A percentile compares a stretch with the other conserved stretches of the same genome.
These are phyloP conservation scores for Chaetomium tenue DNA, from an alignment of 495 filamentous ascomycete species.

Conservation along the genomic window DNA sequence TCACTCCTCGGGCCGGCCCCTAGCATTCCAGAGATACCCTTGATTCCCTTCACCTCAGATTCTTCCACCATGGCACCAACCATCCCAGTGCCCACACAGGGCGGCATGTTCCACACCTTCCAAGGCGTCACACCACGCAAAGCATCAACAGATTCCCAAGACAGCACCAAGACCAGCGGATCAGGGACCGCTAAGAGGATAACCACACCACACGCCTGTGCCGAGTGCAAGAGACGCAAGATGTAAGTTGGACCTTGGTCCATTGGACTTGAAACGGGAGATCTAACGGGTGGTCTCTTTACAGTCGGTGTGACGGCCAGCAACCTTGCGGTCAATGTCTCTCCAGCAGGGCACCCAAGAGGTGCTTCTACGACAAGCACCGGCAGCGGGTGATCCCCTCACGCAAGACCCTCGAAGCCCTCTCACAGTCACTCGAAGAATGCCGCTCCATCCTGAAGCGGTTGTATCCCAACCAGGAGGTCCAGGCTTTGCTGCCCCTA, in stretches of 20 bases:
- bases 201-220: slow-evolving; percentile 58
- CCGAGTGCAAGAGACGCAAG: slow-evolving; percentile 59
- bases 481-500: slow-evolving; percentile 50
- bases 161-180: slow-evolving; percentile 45
- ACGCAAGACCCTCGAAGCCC: slow-evolving; percentile 57
- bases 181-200: slow-evolving; percentile 48
- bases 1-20: slow-evolving; percentile 2
- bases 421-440: slow-evolving; percentile 58
- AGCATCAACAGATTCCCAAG: slow-evolving; percentile 46
- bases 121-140: slow-evolving; percentile 52
- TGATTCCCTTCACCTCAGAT: background rate
- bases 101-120: slow-evolving; percentile 56
- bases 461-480: slow-evolving; percentile 54
- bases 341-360: slow-evolving; percentile 55
- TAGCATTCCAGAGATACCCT: slow-evolving; percentile 6
- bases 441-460: slow-evolving; percentile 56
- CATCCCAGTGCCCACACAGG: slow-evolving; percentile 49
- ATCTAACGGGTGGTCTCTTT: slow-evolving; percentile 29
- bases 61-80: slow-evolving; percentile 47
- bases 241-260: slow-evolving; percentile 42
- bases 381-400: slow-evolving; percentile 58
- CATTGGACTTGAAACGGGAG: background rate
- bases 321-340: slow-evolving; percentile 59
- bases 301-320: slow-evolving; percentile 56
- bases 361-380: slow-evolving; percentile 61